Conservation (phyloP, 768 basidiomycete genomes). For the Neoboletus brunneissimus region DNA sequence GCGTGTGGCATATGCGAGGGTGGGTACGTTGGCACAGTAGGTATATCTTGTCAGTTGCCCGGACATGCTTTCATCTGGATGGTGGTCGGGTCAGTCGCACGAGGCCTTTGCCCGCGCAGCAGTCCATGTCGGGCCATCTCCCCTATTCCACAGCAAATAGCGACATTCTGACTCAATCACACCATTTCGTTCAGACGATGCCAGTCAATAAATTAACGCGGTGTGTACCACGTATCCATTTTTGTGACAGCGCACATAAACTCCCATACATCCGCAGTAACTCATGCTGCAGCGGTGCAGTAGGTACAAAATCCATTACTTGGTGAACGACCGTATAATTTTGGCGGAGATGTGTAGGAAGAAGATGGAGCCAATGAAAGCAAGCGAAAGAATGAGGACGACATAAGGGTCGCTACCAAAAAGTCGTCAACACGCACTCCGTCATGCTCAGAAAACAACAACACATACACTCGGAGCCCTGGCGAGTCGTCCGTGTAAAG, state of each 20-base stretch:
- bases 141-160: not conserved
- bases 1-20: constrained; percentile 18
- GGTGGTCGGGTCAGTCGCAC: constrained; percentile 5
- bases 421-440: constrained; percentile 4
- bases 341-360: constrained; percentile 98
- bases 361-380: constrained; percentile 98
- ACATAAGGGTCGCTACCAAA: constrained; percentile 85
- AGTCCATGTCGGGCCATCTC: constrained; percentile 1
- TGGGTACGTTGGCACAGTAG: constrained; percentile 13
- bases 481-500: constrained; percentile 98
- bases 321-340: constrained; percentile 86
- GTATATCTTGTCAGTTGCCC: constrained; percentile 17
- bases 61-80: constrained; percentile 17
- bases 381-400: constrained; percentile 90
- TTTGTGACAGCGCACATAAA: not conserved
- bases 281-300: not conserved
- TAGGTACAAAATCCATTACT: constrained; percentile 41
- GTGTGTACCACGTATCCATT: not conserved
- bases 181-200: not conserved
- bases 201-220: not conserved
- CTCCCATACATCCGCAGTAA: not conserved
- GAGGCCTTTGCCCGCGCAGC: constrained; percentile 2
- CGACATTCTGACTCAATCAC: not conserved
- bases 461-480: constrained; percentile 91
- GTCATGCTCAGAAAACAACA: constrained; percentile 22